Base-by-base conservation (phyloP, 305 asterid genomes). In the Euphrasia arctica region DNA sequence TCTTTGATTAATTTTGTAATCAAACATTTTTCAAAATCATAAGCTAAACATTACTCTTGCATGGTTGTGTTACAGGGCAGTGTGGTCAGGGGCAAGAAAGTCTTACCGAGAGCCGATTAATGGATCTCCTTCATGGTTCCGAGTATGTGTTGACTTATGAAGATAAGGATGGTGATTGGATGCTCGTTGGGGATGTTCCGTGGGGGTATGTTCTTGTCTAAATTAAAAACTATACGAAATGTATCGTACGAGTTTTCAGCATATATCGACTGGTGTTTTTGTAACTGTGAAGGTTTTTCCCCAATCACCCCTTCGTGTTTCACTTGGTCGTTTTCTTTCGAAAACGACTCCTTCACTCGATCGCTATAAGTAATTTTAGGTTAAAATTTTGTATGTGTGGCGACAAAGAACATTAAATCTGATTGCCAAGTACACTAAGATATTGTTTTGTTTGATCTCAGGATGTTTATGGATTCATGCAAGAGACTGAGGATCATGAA, bases 181-280 rank as follows among this genome's bases (percentile, higher is more conserved):
- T 88, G 95, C 90, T 87, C n/a, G 89, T 87, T 28, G 95, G 91
- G 0, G 95, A 87, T 47, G 89, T 87, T 68, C 95, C 95, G 3
- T 84, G 91, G 91, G 88, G 75, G 95, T 87, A 80, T 60, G 88
- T 73, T 36, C 58, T 47, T 11, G 2, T 49, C 55, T 13, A 27
- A 49, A 49, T 34, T 5, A 34, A 34, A 36, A 36, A 36, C 7
- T 36, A 36, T 31, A 31, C 42, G 7, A 36, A 36, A 6, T 36
- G 7, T 36, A 34, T 34, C 7, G 8, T 45, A 10, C 5, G 15
- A 1, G 51, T 11, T 10, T 47, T 47, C 4, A 4, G 25, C 58
- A 54, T 54, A 4, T 11, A 6, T 54, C 31, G 2, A 54, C 34
- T 9, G 58, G 3, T 54, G 18, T 54, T 7, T 52, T 25, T 25